Evolutionary conservation across 495 filamentous ascomycete species (phyloP).

Genomic region (Trichoderma asperelloides): DNA sequence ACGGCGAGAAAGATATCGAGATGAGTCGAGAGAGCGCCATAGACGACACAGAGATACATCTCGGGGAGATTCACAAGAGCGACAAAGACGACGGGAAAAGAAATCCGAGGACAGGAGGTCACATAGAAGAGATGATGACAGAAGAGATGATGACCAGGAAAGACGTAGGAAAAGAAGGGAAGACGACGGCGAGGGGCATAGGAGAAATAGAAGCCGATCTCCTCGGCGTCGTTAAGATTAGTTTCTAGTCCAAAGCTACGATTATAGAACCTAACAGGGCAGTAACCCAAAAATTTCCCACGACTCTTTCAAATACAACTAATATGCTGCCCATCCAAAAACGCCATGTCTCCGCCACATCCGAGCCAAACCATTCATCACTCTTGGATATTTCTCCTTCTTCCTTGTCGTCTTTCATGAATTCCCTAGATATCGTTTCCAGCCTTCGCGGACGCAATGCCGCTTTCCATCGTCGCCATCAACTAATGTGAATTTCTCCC

Average conservation of each 20-base stretch:
- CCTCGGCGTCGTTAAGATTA: slow-evolving; percentile 9
- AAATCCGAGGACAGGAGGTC: background rate
- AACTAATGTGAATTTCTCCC: slow-evolving; percentile 67
- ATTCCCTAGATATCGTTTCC: slow-evolving; percentile 66
- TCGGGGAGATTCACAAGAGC: background rate
- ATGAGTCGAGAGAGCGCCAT: slow-evolving; percentile 11
- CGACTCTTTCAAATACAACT: background rate
- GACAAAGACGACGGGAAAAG: background rate
- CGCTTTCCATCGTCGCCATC: slow-evolving; percentile 53
- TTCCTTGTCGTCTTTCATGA: slow-evolving; percentile 7
- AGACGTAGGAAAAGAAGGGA: background rate
- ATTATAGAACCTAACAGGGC: background rate
- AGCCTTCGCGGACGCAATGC: slow-evolving; percentile 59
- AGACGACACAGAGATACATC: slow-evolving; percentile 5
- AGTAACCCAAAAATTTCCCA: background rate
- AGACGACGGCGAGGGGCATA: background rate
- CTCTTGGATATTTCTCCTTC: background rate
- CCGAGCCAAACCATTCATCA: background rate
- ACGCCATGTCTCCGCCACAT: background rate
- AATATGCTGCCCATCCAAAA: background rate
- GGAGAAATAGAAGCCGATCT: slow-evolving; percentile 7
- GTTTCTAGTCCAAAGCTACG: background rate
- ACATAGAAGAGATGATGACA: background rate
- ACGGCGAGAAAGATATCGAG: slow-evolving; percentile 20
- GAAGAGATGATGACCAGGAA: background rate